Evolutionary conservation across 805 yeast genomes (phyloP).

Genomic region (Candida taoyuanica): DNA sequence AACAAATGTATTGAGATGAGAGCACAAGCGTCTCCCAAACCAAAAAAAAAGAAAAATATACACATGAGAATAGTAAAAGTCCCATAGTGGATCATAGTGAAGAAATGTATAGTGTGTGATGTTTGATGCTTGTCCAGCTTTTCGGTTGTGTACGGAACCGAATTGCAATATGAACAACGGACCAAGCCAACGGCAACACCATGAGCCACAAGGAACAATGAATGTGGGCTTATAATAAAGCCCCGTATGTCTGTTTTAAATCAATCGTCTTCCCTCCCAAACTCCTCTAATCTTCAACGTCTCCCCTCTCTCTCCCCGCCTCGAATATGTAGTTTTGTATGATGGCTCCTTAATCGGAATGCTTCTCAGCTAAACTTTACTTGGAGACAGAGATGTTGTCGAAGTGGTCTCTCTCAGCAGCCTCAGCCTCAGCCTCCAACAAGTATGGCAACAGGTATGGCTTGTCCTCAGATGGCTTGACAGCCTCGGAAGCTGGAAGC

Average conservation of each 20-base stretch:
- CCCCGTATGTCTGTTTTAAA: too few relatives aligned
- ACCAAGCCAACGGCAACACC: too few relatives aligned
- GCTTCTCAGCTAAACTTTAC: too few relatives aligned
- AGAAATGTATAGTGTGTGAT: too few relatives aligned
- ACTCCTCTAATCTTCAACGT: too few relatives aligned
- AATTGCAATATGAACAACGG: too few relatives aligned
- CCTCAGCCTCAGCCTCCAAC: constrained; percentile 92
- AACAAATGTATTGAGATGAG: background rate
- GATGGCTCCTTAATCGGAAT: background rate
- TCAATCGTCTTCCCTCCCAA: too few relatives aligned
- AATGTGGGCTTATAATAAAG: too few relatives aligned
- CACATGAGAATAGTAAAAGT: constrained; percentile 5
- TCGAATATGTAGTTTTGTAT: background rate
- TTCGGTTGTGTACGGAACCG: too few relatives aligned
- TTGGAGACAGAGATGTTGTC: constrained; percentile 53
- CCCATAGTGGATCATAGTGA: too few relatives aligned
- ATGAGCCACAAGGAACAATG: too few relatives aligned
- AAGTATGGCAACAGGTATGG: constrained; percentile 85
- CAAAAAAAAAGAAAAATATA: constrained; percentile 4
- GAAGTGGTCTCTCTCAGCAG: constrained; percentile 79
- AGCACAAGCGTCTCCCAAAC: background rate
- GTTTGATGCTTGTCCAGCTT: too few relatives aligned
- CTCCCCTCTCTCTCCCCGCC: background rate
- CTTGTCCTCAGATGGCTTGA: constrained; percentile 73
- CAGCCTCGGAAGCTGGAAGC: constrained; percentile 74